phyloP scores from a whole-genome alignment of 345 rosid genomes.

The Noccaea caerulescens region DNA sequence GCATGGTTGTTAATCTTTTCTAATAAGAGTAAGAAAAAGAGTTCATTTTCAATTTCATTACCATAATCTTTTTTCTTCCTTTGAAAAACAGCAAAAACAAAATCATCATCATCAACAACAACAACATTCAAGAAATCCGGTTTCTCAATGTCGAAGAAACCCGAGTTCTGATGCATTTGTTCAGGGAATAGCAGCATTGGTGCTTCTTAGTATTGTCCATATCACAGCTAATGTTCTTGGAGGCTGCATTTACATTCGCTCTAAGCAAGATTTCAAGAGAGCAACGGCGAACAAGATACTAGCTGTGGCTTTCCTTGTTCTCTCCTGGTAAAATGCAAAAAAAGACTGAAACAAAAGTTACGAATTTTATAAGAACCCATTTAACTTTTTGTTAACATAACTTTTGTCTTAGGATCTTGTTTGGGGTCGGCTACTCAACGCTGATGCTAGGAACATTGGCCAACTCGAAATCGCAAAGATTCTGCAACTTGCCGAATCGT shows the following conservation, averaged over 20 bases:
- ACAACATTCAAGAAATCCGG: constrained; percentile 57
- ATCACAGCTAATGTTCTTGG: constrained; percentile 61
- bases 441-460: constrained; percentile 63
- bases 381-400: background rate
- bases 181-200: constrained; percentile 71
- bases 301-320: constrained; percentile 69
- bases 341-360: constrained; percentile 25
- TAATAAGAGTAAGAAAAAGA: background rate
- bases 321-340: constrained; percentile 64
- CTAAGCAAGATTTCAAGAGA: constrained; percentile 52
- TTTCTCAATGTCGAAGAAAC: constrained; percentile 66
- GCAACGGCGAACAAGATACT: constrained; percentile 72
- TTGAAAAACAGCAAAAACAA: constrained; percentile 45
- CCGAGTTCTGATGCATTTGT: constrained; percentile 74
- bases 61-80: background rate
- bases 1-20: background rate
- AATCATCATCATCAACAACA: constrained; percentile 49
- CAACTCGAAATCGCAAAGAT: constrained; percentile 61
- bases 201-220: constrained; percentile 69
- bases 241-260: constrained; percentile 69
- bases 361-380: background rate
- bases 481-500: constrained; percentile 59
- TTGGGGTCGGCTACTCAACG: constrained; percentile 63
- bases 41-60: background rate
- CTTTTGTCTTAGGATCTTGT: constrained; percentile 56